phyloP scores from a whole-genome alignment of 352 stramenopile species.

The Nothophytophthora sp. region DNA sequence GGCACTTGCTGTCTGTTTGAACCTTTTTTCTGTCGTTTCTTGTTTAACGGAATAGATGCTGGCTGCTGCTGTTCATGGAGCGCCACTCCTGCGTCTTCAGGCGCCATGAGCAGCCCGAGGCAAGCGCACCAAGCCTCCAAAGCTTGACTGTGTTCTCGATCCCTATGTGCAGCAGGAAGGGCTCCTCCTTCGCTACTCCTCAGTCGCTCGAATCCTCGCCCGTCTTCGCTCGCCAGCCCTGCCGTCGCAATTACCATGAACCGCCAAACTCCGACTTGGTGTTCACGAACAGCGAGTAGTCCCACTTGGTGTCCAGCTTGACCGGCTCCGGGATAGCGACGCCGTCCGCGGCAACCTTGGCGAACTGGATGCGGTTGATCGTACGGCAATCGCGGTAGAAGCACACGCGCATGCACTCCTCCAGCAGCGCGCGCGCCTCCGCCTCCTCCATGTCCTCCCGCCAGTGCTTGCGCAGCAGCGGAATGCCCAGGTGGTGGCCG shows the following conservation, averaged over 20 bases:
- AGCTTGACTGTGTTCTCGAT: background rate
- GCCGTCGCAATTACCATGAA: conserved; percentile 72
- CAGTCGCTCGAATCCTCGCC: background rate
- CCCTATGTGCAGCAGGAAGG: no score
- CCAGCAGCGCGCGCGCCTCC: conserved; percentile 94
- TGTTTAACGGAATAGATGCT: no score
- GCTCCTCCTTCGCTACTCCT: background rate
- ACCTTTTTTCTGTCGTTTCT: no score
- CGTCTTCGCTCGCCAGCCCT: background rate
- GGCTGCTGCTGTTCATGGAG: no score
- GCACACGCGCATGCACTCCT: conserved; percentile 98
- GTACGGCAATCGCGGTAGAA: conserved; percentile 99
- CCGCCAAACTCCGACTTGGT: conserved; percentile 88
- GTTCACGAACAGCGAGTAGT: conserved; percentile 87
- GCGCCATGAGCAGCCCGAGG: no score
- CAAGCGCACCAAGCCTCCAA: no score
- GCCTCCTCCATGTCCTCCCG: conserved; percentile 91
- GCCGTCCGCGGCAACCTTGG: conserved; percentile 91
- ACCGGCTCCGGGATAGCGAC: conserved; percentile 94
- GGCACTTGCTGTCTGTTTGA: no score
- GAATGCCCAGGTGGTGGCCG: conserved; percentile 96
- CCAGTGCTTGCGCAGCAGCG: conserved; percentile 96
- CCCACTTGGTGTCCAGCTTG: conserved; percentile 96
- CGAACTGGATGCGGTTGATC: conserved; percentile 98
- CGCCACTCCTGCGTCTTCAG: no score